Base-by-base conservation (phyloP, 2,329 filamentous ascomycete species). In the Fusarium cicatricum region DNA sequence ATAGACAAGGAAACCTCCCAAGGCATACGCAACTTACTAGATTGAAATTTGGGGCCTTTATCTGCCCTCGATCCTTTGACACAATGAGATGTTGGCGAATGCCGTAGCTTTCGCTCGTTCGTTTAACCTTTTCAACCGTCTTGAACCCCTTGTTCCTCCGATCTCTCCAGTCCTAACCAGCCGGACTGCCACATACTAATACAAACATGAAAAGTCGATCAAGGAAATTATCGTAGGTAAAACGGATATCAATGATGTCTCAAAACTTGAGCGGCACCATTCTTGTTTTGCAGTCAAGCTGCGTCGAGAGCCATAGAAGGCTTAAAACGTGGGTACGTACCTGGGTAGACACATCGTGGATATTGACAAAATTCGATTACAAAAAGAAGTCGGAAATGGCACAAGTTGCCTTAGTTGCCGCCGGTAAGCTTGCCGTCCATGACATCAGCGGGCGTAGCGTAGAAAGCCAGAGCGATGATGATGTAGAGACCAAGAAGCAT, bases 381-480 rank as follows among this genome's bases (percentile, higher is more conserved):
- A 11, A 29, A 43, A 37, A 19, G 17, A 10, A 45, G 34, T 15
- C n/a, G n/a, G 14, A 21, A n/a, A 11, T 31, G 31, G 17, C 2
- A 29, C n/a, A 16, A 17, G 19, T n/a, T 36, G 49, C 15, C 33
- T 55, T 50, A 57, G 32, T 51, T 47, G 34, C 9, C 29, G 11
- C 38, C 31, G n/a, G 17, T 44, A 15, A 38, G 23, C 19, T 62
- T 17, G 55, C 70, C 49, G 62, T 82, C 78, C 31, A 84, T 73
- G 15, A 80, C 79, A 46, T 77, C 77, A 57, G 68, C 65, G 4
- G 83, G 83, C 12, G 79, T 83, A 52, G 81, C 83, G 66, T 82
- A 86, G 68, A 86, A 86, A 14, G 84, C 84, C 29, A 86, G 72
- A 5, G 84, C 84, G 56, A 87, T 86, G 64, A 87, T 86, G 41